Evolutionary conservation across 2,329 filamentous ascomycete genomes (phyloP), one percentile per base, ranked within the genome.

Genomic region (Alternaria rosae): DNA sequence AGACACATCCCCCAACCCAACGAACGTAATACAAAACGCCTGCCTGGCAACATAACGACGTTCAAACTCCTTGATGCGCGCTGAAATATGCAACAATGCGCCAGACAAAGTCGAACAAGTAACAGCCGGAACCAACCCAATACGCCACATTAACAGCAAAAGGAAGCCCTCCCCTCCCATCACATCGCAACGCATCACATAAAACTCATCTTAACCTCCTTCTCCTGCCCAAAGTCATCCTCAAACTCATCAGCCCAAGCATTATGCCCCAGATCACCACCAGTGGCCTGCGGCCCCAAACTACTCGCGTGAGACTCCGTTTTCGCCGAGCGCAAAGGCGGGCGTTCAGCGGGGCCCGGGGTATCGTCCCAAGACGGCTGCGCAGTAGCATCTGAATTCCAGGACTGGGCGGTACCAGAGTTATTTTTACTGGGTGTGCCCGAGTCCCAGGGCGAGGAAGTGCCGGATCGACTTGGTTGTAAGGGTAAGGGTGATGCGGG

Each of bases 151-250:
- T 32, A n/a, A 21, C 20, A 25, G 8, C 25, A 30, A 28, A 41
- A 10, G 35, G 5, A 43, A 30, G 15, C 12, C 12, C 11, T 38
- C 15, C 23, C 6, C 9, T 38, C n/a, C 11, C 30, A 53, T 69
- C 55, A 75, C 72, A 74, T 74, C n/a, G n/a, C n/a, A n/a, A n/a
- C n/a, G n/a, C 30, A 53, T 69, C 55, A 75, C 72, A 74, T 74
- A 58, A 85, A 85, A 23, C 80, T 82, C 82, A 85, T 84, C 72
- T 81, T 76, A 41, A 85, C 75, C 61, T 84, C 82, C 68, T 78
- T 79, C 71, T 83, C 82, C 65, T 77, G 74, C 3, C 80, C 82
- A 72, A 82, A 84, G 4, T 82, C 80, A 30, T 81, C 79, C 1
- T 83, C 82, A 51, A 80, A 78, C n/a, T 82, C 82, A 48, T 83